Evolutionary conservation across 192 early-diverging fungal species (phyloP), one percentile per base, ranked within the genome.

Genomic region (Coemansia sp.): DNA sequence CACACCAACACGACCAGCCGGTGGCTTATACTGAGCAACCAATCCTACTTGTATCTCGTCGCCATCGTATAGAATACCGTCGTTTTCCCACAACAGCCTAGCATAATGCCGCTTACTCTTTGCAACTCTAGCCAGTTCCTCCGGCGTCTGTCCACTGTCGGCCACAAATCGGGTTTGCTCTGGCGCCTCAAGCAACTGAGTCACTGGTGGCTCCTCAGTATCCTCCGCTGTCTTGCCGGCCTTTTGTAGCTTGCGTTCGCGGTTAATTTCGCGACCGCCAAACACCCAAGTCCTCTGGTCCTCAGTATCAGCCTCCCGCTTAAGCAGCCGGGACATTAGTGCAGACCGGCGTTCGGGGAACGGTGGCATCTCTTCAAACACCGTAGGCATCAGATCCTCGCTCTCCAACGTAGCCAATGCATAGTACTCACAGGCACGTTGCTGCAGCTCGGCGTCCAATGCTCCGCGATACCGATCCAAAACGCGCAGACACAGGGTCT

Each of bases 291-390:
- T 95, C 46, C 98, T 89, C 76, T 95, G 95, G 69, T 98, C 97
- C 72, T 98, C 95, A 0, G 97, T 98, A 77, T 95, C 92, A 11
- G 90, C 84, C 9, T 94, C 90, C 71, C 94, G 91, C 75, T 94
- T 91, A 15, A 95, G 91, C 69, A 99, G 79, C 18, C 90, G 73
- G 5, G 88, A 89, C 50, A 98, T 76, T 50, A 99, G 83, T 1
- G 94, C 92, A 1, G 96, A 98, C 74, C 96, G 95, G 27, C 94
- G 89, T 71, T 96, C 95, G 2, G 95, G 93, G 84, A 95, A 99
- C 41, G 94, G 94, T 55, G 98, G 98, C 95, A 99, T 99, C 78
- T 98, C 97, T 69, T 98, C 98, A 73, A 96, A 97, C 29, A 97
- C 92, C 1, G 91, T 92, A 43, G 96, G 94, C 29, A 99, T 73